Base-by-base conservation (phyloP, 345 rosid genomes). In the Citrus reticulata region DNA sequence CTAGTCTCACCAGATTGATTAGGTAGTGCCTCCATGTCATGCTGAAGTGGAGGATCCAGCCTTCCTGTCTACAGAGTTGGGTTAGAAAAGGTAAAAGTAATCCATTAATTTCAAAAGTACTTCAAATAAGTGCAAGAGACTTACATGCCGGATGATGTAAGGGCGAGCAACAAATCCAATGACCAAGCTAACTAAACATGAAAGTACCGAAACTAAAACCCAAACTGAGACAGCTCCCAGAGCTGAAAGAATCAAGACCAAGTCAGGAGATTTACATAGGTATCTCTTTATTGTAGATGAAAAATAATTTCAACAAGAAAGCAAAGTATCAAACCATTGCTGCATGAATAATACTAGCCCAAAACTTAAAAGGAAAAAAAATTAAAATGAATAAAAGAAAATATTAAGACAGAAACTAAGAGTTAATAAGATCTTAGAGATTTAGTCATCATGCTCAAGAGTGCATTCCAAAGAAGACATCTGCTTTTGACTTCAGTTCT, bases 11-110 rank as follows among this genome's bases (percentile, higher is more conserved):
- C 89, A 70, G 73, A 83, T 70, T 83, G 91, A 74, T 90, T 88
- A 77, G 90, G 93, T 73, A 90, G 80, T 68, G 90, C 89, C 84
- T 91, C 97, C 92, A 90, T 80, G 90, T 91, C 95, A 16, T 9
- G 90, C 79, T 80, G 90, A 76, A 77, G 37, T 10, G 75, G 82
- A 70, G 89, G 78, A 72, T 78, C 84, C 68, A 71, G 73, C 80
- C 86, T 81, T 85, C 91, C 93, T 90, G 95, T 90, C 97, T 93
- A 89, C 80, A 88, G 51, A 80, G 74, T 73, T 80, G 70, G 81
- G 88, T 85, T 81, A 87, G 86, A 72, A 55, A 79, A 29, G 22
- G 79, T 32, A 68, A 7, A 61, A 77, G 72, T 68, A 55, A 79
- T 57, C 59, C n/a, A 8, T 68, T 77, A 59, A 37, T 35, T 20